These are phyloP conservation scores for Lumnitzera littorea DNA, from an alignment of 345 rosid species.

Conservation along the genomic window DNA sequence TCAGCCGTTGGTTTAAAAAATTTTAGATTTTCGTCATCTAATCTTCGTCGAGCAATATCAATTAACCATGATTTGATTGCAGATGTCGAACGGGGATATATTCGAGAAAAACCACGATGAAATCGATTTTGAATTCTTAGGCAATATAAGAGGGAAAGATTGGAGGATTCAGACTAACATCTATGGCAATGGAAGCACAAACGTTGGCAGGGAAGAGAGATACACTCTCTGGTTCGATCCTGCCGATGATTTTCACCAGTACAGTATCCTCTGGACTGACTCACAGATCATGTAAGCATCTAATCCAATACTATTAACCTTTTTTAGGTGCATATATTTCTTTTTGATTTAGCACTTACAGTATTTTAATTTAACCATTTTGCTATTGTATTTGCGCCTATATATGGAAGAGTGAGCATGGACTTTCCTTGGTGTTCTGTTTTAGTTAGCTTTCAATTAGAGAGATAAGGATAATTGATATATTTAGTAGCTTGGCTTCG, in stretches of 20 bases:
- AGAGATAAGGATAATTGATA: too few relatives aligned
- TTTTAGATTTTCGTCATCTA: neutral
- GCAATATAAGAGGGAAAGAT: conserved; percentile 92
- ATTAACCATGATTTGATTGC: conserved; percentile 1
- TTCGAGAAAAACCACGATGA: conserved; percentile 96
- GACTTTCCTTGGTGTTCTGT: too few relatives aligned
- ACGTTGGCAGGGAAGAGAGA: conserved; percentile 88
- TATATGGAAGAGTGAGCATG: too few relatives aligned
- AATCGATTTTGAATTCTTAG: conserved; percentile 96
- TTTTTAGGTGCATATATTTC: neutral
- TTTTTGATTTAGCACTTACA: neutral
- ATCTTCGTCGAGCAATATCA: neutral
- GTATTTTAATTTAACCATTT: too few relatives aligned
- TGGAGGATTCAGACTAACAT: conserved; percentile 99
- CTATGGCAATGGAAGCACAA: conserved; percentile 93
- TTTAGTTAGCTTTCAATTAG: too few relatives aligned
- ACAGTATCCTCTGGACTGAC: conserved; percentile 89
- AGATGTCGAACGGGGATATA: conserved; percentile 97
- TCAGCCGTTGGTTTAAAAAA: neutral
- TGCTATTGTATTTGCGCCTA: too few relatives aligned
- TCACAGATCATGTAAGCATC: conserved; percentile 72
- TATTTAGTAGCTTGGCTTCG: too few relatives aligned
- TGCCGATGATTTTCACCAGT: conserved; percentile 85
- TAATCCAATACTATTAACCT: neutral
- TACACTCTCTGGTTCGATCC: conserved; percentile 98